phyloP scores from a whole-genome alignment of 768 basidiomycete genomes.

The Tricholoma sp. region DNA sequence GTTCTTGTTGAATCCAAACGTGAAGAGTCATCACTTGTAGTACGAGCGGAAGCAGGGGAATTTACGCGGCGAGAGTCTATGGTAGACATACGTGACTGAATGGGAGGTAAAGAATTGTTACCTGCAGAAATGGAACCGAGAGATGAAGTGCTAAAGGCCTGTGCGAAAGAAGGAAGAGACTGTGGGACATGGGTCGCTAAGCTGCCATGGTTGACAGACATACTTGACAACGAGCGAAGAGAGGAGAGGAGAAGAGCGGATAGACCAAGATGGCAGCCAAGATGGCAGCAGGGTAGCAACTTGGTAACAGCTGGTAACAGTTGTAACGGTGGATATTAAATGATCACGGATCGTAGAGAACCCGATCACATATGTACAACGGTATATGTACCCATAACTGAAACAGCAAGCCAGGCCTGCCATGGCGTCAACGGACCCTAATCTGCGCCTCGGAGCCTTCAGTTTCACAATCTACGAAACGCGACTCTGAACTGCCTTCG shows the following conservation, averaged over 20 bases:
- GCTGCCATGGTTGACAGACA: constrained; percentile 38
- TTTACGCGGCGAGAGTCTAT: constrained; percentile 29
- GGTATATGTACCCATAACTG: too few relatives aligned
- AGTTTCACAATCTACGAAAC: constrained; percentile 10
- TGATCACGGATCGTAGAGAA: too few relatives aligned
- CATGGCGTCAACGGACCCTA: too few relatives aligned
- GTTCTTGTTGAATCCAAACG: constrained; percentile 8
- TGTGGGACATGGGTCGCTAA: constrained; percentile 46
- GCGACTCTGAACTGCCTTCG: too few relatives aligned
- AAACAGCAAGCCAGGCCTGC: too few relatives aligned
- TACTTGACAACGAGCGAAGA: constrained; percentile 16
- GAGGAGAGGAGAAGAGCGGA: constrained; percentile 6
- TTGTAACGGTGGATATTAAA: too few relatives aligned
- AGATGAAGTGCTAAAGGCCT: constrained; percentile 62
- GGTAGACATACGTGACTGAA: constrained; percentile 40
- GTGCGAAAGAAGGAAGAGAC: constrained; percentile 75
- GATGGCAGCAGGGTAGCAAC: too few relatives aligned
- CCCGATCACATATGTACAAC: too few relatives aligned
- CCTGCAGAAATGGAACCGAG: constrained; percentile 43
- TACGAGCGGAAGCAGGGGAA: constrained; percentile 26
- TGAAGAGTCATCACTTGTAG: constrained; percentile 25
- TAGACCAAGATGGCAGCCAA: not conserved
- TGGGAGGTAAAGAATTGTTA: constrained; percentile 63
- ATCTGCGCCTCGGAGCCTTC: too few relatives aligned
- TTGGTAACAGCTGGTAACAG: too few relatives aligned